These are phyloP conservation scores for Penicillium vulpinum DNA, from an alignment of 2,329 filamentous ascomycete genomes.

Conservation along the genomic window DNA sequence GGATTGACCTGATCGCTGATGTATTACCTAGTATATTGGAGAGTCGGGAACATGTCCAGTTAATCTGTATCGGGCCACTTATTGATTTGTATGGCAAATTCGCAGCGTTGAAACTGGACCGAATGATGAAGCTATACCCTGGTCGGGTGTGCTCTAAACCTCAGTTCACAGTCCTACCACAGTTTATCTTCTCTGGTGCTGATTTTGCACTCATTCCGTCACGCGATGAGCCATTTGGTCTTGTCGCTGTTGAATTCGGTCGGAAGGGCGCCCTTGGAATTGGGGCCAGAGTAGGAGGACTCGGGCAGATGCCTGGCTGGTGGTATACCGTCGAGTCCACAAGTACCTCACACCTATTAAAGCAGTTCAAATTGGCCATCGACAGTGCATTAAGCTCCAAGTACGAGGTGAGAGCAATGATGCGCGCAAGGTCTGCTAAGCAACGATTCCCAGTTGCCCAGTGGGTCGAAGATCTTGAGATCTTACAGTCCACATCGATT, in stretches of 20 bases:
- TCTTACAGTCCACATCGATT: constrained; percentile 61
- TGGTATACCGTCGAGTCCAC: constrained; percentile 70
- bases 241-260: constrained; percentile 69
- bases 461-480: constrained; percentile 66
- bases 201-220: constrained; percentile 69
- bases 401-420: constrained; percentile 56
- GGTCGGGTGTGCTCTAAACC: constrained; percentile 67
- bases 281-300: constrained; percentile 64
- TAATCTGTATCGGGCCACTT: constrained; percentile 64
- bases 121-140: constrained; percentile 66
- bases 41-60: constrained; percentile 58
- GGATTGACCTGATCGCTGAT: constrained; percentile 67
- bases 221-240: constrained; percentile 67
- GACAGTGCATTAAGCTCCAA: constrained; percentile 61
- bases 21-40: constrained; percentile 65
- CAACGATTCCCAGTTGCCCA: constrained; percentile 68
- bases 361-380: constrained; percentile 66
- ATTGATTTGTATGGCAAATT: constrained; percentile 70
- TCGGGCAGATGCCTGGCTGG: constrained; percentile 71
- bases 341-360: constrained; percentile 62
- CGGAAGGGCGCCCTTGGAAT: constrained; percentile 68
- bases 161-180: constrained; percentile 66
- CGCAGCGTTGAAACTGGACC: constrained; percentile 63
- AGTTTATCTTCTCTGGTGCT: constrained; percentile 66
- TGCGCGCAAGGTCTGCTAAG: constrained; percentile 65